Percentiles rank a stretch among this genome's conserved stretches.
phyloP scores from a whole-genome alignment of 495 filamentous ascomycete species.

The Xylaria longipes region DNA sequence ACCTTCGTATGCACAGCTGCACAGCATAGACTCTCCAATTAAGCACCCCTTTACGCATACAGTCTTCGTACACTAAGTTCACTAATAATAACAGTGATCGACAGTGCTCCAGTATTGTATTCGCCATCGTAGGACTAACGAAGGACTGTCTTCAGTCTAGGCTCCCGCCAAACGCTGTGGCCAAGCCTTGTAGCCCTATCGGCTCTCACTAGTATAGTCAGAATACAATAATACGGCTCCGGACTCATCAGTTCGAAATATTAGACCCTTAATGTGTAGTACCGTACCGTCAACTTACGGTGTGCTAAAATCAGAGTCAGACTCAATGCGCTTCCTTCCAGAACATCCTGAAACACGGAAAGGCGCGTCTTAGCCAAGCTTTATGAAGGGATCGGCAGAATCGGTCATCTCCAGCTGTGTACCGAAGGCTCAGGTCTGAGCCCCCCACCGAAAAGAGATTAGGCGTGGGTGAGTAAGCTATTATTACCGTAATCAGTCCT shows the following conservation, averaged over 20 bases:
- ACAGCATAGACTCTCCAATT: background rate
- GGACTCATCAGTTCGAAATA: background rate
- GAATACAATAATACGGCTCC: background rate
- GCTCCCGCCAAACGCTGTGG: slow-evolving; percentile 2
- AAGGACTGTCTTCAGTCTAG: slow-evolving; percentile 2
- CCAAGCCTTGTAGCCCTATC: slow-evolving; percentile 9
- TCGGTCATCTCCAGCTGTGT: slow-evolving; percentile 17
- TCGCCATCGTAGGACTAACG: slow-evolving; percentile 7
- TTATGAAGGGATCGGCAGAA: slow-evolving; percentile 1
- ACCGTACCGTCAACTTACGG: slow-evolving; percentile 1
- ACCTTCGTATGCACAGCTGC: background rate
- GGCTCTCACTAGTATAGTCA: background rate
- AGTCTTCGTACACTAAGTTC: slow-evolving; percentile 2
- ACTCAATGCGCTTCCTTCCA: slow-evolving; percentile 24
- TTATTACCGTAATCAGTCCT: slow-evolving; percentile 17
- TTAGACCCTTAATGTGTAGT: background rate
- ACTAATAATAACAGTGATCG: slow-evolving; percentile 21
- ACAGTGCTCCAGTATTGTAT: slow-evolving; percentile 11
- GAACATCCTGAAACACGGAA: slow-evolving; percentile 25
- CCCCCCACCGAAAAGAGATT: background rate
- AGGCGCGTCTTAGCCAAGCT: slow-evolving; percentile 9
- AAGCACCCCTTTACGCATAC: background rate
- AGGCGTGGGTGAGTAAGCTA: slow-evolving; percentile 16
- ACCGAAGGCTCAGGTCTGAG: background rate
- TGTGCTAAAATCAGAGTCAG: slow-evolving; percentile 22